Percentiles rank a stretch among this genome's conserved stretches.
These are phyloP conservation scores for Ogataea trehalophila DNA, from an alignment of 805 yeast genomes.

Conservation along the genomic window DNA sequence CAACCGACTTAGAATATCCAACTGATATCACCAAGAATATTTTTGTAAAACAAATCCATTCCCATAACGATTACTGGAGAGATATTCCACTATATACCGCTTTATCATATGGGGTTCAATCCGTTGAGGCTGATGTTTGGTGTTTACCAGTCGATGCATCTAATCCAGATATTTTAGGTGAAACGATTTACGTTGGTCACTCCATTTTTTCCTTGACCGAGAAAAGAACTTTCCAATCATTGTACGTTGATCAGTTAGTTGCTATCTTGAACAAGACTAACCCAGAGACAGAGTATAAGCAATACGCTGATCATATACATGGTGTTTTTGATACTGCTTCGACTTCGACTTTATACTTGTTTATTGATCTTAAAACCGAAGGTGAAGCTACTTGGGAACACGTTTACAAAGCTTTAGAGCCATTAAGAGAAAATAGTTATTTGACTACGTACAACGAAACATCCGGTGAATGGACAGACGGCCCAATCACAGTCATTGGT, in stretches of 20 bases:
- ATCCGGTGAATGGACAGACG: constrained; percentile 32
- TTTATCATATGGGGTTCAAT: constrained; percentile 39
- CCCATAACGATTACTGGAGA: constrained; percentile 59
- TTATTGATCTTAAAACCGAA: constrained; percentile 60
- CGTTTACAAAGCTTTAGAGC: constrained; percentile 40
- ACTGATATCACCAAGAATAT: constrained; percentile 22
- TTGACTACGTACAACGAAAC: constrained; percentile 43
- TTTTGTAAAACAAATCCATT: constrained; percentile 35
- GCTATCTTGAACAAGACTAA: constrained; percentile 47
- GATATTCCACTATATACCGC: constrained; percentile 44
- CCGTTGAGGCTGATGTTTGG: constrained; percentile 57
- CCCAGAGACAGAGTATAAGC: constrained; percentile 20
- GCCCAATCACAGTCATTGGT: constrained; percentile 58
- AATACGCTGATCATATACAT: constrained; percentile 7
- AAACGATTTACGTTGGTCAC: constrained; percentile 56
- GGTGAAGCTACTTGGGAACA: constrained; percentile 46
- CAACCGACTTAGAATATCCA: background rate
- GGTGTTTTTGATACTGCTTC: constrained; percentile 38
- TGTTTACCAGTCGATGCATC: constrained; percentile 31
- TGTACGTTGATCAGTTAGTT: constrained; percentile 53
- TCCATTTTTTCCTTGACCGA: constrained; percentile 41
- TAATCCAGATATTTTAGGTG: constrained; percentile 20
- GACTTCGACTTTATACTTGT: constrained; percentile 49
- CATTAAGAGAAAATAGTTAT: constrained; percentile 44
- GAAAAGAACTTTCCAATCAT: constrained; percentile 39